A percentile compares a stretch with the other conserved stretches of the same genome.
These are phyloP conservation scores for Priceomyces haplophilus DNA, from an alignment of 805 yeast species.

Conservation along the genomic window DNA sequence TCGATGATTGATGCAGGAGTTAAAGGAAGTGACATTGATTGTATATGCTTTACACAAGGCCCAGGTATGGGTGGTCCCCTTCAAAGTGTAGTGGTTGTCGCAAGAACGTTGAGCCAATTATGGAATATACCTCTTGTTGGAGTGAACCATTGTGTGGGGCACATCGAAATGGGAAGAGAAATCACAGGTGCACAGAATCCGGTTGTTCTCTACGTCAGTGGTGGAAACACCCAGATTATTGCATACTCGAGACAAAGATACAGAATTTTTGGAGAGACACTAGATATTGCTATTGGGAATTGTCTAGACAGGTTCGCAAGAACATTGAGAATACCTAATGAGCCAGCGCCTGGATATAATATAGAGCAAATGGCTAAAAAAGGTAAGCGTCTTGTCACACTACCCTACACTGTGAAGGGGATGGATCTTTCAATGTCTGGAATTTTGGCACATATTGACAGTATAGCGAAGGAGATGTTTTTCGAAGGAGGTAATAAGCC, in stretches of 20 bases:
- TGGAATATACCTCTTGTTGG: constrained; percentile 88
- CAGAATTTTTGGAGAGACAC: constrained; percentile 98
- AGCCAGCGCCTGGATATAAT: constrained; percentile 96
- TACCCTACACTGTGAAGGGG: constrained; percentile 97
- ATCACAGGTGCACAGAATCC: constrained; percentile 98
- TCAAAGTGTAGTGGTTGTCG: constrained; percentile 89
- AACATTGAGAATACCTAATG: constrained; percentile 80
- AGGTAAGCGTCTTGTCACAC: constrained; percentile 58
- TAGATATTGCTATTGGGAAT: constrained; percentile 97
- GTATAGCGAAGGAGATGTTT: constrained; percentile 70
- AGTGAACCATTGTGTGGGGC: constrained; percentile 97
- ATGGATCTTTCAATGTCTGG: constrained; percentile 99
- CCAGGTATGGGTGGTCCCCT: constrained; percentile 99
- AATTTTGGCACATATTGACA: constrained; percentile 80
- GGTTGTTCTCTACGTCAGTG: constrained; percentile 93
- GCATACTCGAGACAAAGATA: constrained; percentile 93
- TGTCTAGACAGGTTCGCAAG: constrained; percentile 96
- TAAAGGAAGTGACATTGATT: constrained; percentile 54
- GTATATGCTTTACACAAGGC: constrained; percentile 93
- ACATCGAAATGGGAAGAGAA: constrained; percentile 98
- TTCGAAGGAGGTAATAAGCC: constrained; percentile 39
- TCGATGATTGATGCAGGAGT: constrained; percentile 65
- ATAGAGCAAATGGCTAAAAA: constrained; percentile 89
- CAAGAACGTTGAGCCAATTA: constrained; percentile 75
- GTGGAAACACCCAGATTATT: constrained; percentile 97